Base-by-base conservation (phyloP, 2,329 filamentous ascomycete species). In the Hypoxylon sp. region DNA sequence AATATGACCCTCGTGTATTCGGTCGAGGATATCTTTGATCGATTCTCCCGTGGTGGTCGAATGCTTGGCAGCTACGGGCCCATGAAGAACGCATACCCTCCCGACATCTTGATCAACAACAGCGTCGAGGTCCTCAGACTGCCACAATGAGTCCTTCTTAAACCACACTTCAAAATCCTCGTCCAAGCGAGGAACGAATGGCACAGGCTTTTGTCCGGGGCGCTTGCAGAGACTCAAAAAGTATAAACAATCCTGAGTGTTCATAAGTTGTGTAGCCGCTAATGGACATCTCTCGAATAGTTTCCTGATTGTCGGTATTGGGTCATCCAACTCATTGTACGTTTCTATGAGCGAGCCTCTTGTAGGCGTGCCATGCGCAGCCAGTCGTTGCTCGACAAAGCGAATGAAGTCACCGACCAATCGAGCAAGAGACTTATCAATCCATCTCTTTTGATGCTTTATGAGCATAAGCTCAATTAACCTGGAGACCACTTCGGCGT, bases 391-490 rank as follows among this genome's bases (percentile, higher is more conserved):
- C 23, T 62, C 55, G 3, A 61, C 51, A 23, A 62, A 63, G 17
- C 53, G 47, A 3, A 64, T 53, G 38, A 67, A 68, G 32, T 67
- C 64, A 2, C 46, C 35, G 7, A 59, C 52, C 12, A 67, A 44
- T 31, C 36, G 20, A 7, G 45, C 36, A 25, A 63, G 63, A 21
- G 62, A 66, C 16, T 27, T 30, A 44, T 78, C 73, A 34, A 78
- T 72, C 75, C 75, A 78, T 53, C 71, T 69, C 27, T 66, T 67
- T 55, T 55, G 55, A 17, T 58, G 55, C 16, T 51, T 58, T 4
- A 60, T 52, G 35, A 73, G 77, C 73, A 77, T 75, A 12, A 78
- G 67, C 25, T 76, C 71, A 3, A 77, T 70, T 67, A 77, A 70
- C 19, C 75, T 73, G 26, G 67, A 66, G 9, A 76, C 61, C 8